A percentile compares a stretch with the other conserved stretches of the same genome.
Conservation (phyloP, 139 green algal species). For the Closterium sp. region DNA sequence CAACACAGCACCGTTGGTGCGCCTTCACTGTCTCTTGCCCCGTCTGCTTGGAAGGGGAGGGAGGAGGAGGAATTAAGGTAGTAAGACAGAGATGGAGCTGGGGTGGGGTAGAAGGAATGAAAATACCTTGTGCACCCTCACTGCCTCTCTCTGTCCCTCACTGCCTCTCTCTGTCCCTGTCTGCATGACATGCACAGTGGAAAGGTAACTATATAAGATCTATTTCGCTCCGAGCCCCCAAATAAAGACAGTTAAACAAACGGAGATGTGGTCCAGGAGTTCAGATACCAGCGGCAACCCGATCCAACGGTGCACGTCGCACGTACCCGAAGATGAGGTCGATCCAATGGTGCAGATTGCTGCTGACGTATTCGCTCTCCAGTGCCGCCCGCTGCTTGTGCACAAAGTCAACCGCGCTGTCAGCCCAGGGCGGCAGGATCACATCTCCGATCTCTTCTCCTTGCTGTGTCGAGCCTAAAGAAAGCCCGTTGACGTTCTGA, state of each 20-base stretch:
- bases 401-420: constrained; percentile 32
- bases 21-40: constrained; percentile 65
- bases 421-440: constrained; percentile 1
- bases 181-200: too few species aligned
- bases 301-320: background rate
- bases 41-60: constrained; percentile 44
- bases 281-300: background rate
- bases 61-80: background rate
- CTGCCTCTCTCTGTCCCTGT: too few species aligned
- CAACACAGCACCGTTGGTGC: constrained; percentile 67
- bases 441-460: constrained; percentile 29
- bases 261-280: background rate
- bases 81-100: too few species aligned
- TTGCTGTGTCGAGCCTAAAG: constrained; percentile 44
- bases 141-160: too few species aligned
- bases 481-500: constrained; percentile 54
- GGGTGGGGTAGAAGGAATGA: too few species aligned
- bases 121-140: too few species aligned
- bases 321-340: constrained; percentile 53
- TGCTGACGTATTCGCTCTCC: constrained; percentile 65
- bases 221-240: too few species aligned
- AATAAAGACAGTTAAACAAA: background rate
- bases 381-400: constrained; percentile 39
- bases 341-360: constrained; percentile 62
- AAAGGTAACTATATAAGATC: too few species aligned